Evolutionary conservation across 2,329 filamentous ascomycete genomes (phyloP).

Genomic region (Elsinoe batatas): DNA sequence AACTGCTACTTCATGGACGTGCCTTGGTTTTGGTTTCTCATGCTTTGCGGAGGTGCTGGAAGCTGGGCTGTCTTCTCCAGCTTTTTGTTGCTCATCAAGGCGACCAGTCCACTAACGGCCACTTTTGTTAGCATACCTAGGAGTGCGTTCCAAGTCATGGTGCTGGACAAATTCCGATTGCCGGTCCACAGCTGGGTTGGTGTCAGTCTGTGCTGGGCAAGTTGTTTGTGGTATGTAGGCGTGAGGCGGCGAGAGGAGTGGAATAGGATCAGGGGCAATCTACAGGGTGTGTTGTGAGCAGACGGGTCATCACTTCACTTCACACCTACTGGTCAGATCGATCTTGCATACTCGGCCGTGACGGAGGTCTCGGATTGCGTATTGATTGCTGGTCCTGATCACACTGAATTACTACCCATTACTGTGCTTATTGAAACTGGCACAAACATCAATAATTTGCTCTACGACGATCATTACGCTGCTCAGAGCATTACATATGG

Average conservation of each 20-base stretch:
- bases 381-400: too few relatives aligned
- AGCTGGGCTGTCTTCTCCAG: constrained; percentile 40
- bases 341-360: too few relatives aligned
- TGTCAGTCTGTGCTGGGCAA: constrained; percentile 41
- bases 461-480: too few relatives aligned
- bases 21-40: constrained; percentile 47
- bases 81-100: constrained; percentile 40
- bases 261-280: constrained; percentile 13
- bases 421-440: too few relatives aligned
- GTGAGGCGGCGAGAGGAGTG: constrained; percentile 34
- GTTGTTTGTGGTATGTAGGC: constrained; percentile 40
- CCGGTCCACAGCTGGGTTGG: constrained; percentile 44
- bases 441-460: too few relatives aligned
- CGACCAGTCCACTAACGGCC: constrained; percentile 41
- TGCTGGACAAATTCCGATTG: constrained; percentile 40
- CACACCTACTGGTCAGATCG: too few relatives aligned
- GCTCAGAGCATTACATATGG: too few relatives aligned
- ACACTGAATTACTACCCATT: too few relatives aligned
- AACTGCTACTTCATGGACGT: constrained; percentile 48
- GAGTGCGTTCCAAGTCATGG: constrained; percentile 39
- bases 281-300: background rate
- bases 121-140: constrained; percentile 42
- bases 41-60: constrained; percentile 38
- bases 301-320: too few relatives aligned
- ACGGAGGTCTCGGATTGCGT: too few relatives aligned